Evolutionary conservation across 768 basidiomycete genomes (phyloP), one percentile per base, ranked within the genome.

Genomic region (Exsudoporus frostii): DNA sequence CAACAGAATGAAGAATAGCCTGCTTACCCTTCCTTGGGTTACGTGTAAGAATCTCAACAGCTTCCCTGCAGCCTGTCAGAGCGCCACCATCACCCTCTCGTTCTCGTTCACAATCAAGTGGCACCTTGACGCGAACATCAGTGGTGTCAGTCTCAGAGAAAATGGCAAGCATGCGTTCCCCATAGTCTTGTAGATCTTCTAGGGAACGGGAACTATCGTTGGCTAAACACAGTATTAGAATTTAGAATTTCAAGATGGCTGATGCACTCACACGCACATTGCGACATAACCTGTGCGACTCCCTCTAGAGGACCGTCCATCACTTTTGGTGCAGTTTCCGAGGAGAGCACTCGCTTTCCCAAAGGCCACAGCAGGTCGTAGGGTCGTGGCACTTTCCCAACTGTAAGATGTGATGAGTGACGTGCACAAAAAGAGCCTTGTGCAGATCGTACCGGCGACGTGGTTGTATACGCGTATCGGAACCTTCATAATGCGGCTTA

Each of bases 401-500:
- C 83, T 83, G 55, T 19, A 30, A 10, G 54, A 32, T 13, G 40
- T 14, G 27, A 17, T 45, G 38, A 38, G 43, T 50, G 57, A 38
- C 53, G 45, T 25, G 20, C 58, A 34, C 38, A 25, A 19, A 45
- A 32, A 25, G 33, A 39, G 43, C 48, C 10, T 22, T 36, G 24
- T 10, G 30, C 14, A 52, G 33, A 8, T 27, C 84, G 45, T 59
- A 93, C 94, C 82, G 42, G 82, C 74, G 52, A 97, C 90, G 58
- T 94, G 77, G 53, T 92, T 94, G 72, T 97, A 98, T 6, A 98
- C 77, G 22, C 93, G 75, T 41, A 99, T 86, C 0, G 96, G 96
- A 1, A 98, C 88, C 46, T 88, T 90, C 87, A 96, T 91, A 3
- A 94, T 81, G 32, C 84, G 74, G 69, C 90, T 88, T 51, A 76